These are phyloP conservation scores for Prinsepia uniflora DNA, from an alignment of 306 rosid genomes.

Conservation along the genomic window DNA sequence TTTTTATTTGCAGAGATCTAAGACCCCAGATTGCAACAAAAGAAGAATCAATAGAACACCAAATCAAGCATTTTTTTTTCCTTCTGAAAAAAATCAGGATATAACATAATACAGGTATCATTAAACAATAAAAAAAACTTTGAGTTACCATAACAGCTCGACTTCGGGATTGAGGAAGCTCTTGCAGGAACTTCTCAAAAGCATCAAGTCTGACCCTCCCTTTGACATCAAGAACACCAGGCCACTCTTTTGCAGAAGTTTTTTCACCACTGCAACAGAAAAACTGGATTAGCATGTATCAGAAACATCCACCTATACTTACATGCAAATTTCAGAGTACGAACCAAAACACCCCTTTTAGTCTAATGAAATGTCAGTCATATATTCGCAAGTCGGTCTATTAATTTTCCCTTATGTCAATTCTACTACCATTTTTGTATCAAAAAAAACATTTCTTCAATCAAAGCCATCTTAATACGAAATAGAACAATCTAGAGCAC, in stretches of 20 bases:
- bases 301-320: neutral
- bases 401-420: neutral
- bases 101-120: conserved; percentile 5
- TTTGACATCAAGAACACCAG: conserved; percentile 78
- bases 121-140: conserved; percentile 43
- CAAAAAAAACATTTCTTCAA: neutral
- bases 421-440: neutral
- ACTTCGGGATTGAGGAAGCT: conserved; percentile 80
- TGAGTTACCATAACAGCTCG: conserved; percentile 96
- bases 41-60: neutral
- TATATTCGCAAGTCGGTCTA: neutral
- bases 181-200: conserved; percentile 83
- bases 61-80: neutral
- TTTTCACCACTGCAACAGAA: conserved; percentile 72
- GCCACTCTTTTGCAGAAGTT: conserved; percentile 75
- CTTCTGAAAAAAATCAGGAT: conserved; percentile 6
- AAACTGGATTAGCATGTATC: conserved; percentile 18
- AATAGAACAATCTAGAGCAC: neutral
- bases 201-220: conserved; percentile 94
- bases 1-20: neutral
- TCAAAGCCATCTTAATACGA: neutral
- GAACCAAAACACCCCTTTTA: neutral
- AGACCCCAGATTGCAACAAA: neutral
- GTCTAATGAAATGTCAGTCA: neutral
- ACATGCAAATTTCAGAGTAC: neutral